phyloP scores from a whole-genome alignment of 2,329 filamentous ascomycete species.

The Colletotrichum sublineola region DNA sequence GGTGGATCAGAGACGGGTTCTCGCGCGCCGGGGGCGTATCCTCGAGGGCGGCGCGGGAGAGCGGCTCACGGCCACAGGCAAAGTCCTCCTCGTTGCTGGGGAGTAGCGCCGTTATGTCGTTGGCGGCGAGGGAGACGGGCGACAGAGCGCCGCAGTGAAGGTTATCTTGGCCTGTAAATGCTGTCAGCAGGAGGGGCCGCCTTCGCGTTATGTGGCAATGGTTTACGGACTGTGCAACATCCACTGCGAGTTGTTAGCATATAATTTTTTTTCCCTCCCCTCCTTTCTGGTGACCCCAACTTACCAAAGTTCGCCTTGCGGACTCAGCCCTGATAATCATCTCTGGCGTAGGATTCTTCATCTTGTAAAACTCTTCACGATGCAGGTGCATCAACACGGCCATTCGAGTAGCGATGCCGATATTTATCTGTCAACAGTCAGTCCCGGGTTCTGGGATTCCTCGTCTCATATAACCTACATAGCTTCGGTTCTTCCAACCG shows the following conservation, averaged over 20 bases:
- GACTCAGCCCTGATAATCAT: conserved; percentile 65
- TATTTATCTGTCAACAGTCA: conserved; percentile 61
- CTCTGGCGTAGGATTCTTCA: conserved; percentile 57
- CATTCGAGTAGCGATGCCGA: conserved; percentile 69
- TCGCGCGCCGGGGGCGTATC: conserved; percentile 64
- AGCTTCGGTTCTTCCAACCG: conserved; percentile 66
- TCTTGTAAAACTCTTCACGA: conserved; percentile 66
- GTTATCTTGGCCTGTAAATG: conserved; percentile 62
- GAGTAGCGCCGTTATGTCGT: conserved; percentile 67
- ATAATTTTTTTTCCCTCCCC: background rate
- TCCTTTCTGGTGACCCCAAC: conserved; percentile 43
- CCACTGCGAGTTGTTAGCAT: conserved; percentile 57
- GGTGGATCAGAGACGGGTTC: conserved; percentile 58
- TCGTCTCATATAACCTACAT: conserved; percentile 55
- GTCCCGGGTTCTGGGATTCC: conserved; percentile 23
- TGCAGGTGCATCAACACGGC: conserved; percentile 68
- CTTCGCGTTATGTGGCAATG: too few relatives aligned
- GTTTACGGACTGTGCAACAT: conserved; percentile 65
- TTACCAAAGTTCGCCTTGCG: conserved; percentile 68
- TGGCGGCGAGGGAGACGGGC: conserved; percentile 63
- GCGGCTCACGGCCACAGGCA: conserved; percentile 60
- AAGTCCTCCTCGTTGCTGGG: conserved; percentile 68
- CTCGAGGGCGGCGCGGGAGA: conserved; percentile 65
- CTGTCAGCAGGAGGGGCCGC: conserved; percentile 4
- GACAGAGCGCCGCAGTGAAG: conserved; percentile 66